Conservation (phyloP, 148 eudicot genomes). For the Vaccinium macrocarpon region DNA sequence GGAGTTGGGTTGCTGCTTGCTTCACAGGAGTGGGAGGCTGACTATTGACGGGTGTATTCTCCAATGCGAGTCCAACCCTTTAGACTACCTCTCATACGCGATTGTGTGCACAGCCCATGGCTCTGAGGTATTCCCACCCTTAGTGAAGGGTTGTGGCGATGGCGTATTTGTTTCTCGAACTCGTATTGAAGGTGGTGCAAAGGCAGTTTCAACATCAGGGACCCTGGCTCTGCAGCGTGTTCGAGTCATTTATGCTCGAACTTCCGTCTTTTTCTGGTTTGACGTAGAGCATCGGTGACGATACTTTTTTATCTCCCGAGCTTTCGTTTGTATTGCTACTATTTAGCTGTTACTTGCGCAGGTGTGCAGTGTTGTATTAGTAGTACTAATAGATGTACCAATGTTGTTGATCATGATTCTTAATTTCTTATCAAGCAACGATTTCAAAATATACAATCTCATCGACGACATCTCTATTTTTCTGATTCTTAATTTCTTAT, state of each 20-base stretch:
- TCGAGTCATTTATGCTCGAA: slow-evolving; percentile 74
- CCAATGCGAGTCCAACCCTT: slow-evolving; percentile 82
- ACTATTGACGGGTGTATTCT: slow-evolving; percentile 82
- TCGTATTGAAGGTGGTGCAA: slow-evolving; percentile 92
- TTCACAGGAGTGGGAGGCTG: slow-evolving; percentile 87
- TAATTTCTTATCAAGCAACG: not conserved
- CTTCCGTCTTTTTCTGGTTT: slow-evolving; percentile 89
- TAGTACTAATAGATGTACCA: too few relatives aligned
- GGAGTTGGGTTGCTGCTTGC: slow-evolving; percentile 94
- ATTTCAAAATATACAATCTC: too few relatives aligned
- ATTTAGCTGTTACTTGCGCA: not conserved
- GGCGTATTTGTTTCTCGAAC: slow-evolving; percentile 76
- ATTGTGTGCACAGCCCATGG: slow-evolving; percentile 65
- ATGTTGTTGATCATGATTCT: not conserved
- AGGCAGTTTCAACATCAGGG: slow-evolving; percentile 82
- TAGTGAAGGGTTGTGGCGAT: slow-evolving; percentile 47
- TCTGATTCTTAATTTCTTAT: not conserved
- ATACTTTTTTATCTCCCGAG: not conserved
- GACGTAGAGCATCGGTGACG: slow-evolving; percentile 57
- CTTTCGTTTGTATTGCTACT: not conserved
- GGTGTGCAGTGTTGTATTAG: not conserved
- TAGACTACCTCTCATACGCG: slow-evolving; percentile 90
- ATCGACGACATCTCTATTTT: too few relatives aligned
- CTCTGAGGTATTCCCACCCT: slow-evolving; percentile 38
- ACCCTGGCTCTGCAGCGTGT: slow-evolving; percentile 74